Percentiles rank a stretch among this genome's conserved stretches.
Evolutionary conservation across 129 eudicot genomes (phyloP).

Genomic region (Centrapalus pauciflorus): DNA sequence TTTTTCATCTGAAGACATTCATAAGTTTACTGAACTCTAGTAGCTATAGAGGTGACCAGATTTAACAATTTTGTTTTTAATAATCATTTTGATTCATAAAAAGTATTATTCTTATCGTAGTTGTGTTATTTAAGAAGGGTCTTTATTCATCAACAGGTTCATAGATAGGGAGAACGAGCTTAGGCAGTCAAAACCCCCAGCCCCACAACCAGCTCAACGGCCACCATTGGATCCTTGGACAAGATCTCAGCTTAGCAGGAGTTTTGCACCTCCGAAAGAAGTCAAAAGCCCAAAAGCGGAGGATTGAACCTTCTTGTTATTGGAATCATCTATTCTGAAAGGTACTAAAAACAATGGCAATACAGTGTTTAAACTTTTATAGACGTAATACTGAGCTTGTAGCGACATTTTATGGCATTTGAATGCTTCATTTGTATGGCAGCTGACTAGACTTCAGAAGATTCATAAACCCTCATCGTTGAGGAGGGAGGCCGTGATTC

Average conservation of each 20-base stretch:
- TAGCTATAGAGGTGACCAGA: too few species aligned
- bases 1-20: too few species aligned
- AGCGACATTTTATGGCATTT: neutral
- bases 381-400: constrained; percentile 4
- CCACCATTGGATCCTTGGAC: constrained; percentile 92
- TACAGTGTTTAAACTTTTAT: neutral
- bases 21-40: too few species aligned
- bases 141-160: constrained; percentile 46
- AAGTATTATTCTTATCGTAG: neutral
- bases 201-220: constrained; percentile 76
- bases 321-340: constrained; percentile 5
- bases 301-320: constrained; percentile 15
- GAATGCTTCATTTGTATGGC: constrained; percentile 11
- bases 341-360: neutral
- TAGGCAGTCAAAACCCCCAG: constrained; percentile 83
- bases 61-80: too few species aligned
- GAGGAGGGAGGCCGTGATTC: neutral
- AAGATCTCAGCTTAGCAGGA: constrained; percentile 77
- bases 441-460: neutral
- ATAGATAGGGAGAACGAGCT: constrained; percentile 94
- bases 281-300: constrained; percentile 57
- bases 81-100: too few species aligned
- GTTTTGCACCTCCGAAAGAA: constrained; percentile 86
- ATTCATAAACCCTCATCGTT: neutral
- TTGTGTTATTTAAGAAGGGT: too few species aligned